Percentiles rank a stretch among this genome's conserved stretches.
Evolutionary conservation across 148 eudicot genomes (phyloP).

Genomic region (Rhododendron ferrugineum): DNA sequence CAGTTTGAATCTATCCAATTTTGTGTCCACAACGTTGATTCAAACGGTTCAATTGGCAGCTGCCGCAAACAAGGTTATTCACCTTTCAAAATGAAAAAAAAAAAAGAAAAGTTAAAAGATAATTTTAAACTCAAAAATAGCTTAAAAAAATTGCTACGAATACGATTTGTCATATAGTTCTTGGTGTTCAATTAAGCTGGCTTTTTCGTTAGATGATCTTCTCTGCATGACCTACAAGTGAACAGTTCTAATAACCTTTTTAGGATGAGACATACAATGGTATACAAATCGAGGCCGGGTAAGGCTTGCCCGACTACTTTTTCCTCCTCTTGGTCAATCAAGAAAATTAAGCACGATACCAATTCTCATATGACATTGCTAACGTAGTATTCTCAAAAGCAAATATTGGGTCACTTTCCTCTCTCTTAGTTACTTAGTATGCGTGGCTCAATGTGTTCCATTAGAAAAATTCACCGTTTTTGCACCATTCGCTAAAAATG

Average conservation of each 20-base stretch:
- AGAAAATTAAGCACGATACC: not conserved
- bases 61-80: not conserved
- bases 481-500: too few relatives aligned
- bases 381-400: not conserved
- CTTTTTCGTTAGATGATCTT: not conserved
- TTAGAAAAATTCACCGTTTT: too few relatives aligned
- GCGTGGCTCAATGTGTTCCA: too few relatives aligned
- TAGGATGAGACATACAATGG: not conserved
- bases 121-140: not conserved
- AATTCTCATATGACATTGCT: not conserved
- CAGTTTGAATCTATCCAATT: not conserved
- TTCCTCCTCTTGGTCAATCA: not conserved
- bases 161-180: not conserved
- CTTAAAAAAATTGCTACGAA: not conserved
- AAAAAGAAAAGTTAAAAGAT: not conserved
- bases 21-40: not conserved
- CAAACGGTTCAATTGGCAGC: not conserved
- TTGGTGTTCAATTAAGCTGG: not conserved
- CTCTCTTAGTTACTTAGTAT: too few relatives aligned
- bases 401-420: not conserved
- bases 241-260: not conserved
- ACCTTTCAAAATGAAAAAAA: too few relatives aligned
- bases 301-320: not conserved
- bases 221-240: not conserved
- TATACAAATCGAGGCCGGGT: not conserved